Percentiles rank a stretch among this genome's conserved stretches.
phyloP scores from a whole-genome alignment of 768 basidiomycete genomes.

The Xerocomellus amylosporus region DNA sequence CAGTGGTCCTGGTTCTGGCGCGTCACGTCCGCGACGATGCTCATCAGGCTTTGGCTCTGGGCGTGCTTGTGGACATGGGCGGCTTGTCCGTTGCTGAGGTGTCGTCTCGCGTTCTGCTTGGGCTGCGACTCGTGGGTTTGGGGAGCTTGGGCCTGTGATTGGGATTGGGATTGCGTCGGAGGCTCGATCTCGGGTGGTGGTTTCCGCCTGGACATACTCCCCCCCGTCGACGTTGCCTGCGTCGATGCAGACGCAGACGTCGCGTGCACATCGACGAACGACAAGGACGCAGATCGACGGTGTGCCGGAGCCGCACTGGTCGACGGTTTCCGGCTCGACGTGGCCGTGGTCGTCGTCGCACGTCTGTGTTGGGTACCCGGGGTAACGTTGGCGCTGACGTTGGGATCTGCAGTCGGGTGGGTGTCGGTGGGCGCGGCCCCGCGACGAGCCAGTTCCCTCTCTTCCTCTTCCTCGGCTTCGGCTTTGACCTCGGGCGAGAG shows the following conservation, averaged over 20 bases:
- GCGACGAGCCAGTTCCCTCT: neutral
- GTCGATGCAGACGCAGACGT: neutral
- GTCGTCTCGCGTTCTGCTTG: conserved; percentile 5
- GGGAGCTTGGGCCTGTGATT: neutral
- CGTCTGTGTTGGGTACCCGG: neutral
- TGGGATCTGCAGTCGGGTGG: neutral
- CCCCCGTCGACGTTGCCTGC: neutral
- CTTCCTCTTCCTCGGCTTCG: neutral
- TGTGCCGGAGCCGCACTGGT: neutral
- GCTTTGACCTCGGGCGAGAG: neutral
- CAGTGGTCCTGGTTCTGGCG: conserved; percentile 37
- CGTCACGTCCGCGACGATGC: conserved; percentile 63
- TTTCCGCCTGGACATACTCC: conserved; percentile 10
- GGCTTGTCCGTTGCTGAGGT: conserved; percentile 14
- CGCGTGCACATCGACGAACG: neutral
- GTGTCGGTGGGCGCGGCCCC: neutral
- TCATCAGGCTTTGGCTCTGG: conserved; percentile 51
- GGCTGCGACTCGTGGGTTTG: neutral
- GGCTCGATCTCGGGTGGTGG: conserved; percentile 1
- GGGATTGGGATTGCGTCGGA: neutral
- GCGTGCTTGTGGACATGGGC: conserved; percentile 2
- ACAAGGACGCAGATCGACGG: conserved; percentile 19
- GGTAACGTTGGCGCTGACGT: neutral
- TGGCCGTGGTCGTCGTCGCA: neutral
- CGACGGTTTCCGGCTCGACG: neutral